These are phyloP conservation scores for Exophiala sp. DNA, from an alignment of 2,329 filamentous ascomycete genomes.

Conservation along the genomic window DNA sequence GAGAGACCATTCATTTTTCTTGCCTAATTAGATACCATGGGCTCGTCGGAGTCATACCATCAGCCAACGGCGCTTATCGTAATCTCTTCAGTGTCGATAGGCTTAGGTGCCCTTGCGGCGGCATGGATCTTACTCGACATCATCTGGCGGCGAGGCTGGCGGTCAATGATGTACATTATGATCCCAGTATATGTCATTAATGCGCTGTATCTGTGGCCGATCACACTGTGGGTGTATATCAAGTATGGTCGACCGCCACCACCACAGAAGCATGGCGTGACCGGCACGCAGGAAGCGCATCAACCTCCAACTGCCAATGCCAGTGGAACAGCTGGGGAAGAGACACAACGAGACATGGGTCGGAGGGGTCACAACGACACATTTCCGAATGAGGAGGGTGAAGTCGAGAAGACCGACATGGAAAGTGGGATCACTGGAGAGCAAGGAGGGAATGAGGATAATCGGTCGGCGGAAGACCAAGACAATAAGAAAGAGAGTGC, in stretches of 20 bases:
- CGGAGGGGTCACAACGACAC: no score
- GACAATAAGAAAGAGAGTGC: not conserved
- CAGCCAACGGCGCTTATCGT: not conserved
- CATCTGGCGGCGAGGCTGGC: constrained; percentile 10
- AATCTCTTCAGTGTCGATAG: constrained; percentile 9
- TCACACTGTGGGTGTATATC: constrained; percentile 12
- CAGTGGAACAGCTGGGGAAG: no score
- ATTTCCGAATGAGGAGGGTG: no score
- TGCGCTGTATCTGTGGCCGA: constrained; percentile 16
- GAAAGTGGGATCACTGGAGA: no score
- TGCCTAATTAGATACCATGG: not conserved
- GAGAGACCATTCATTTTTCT: not conserved
- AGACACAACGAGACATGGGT: no score
- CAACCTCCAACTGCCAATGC: no score
- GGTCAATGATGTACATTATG: constrained; percentile 16
- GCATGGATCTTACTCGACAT: constrained; percentile 12
- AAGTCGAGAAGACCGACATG: no score
- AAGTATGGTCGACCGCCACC: constrained; percentile 10
- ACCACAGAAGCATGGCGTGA: constrained; percentile 3
- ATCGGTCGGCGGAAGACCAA: no score
- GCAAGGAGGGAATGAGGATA: no score
- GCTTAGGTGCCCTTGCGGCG: constrained; percentile 2
- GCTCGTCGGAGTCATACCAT: not conserved
- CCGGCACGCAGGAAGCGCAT: no score
- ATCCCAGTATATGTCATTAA: constrained; percentile 18